Evolutionary conservation across 768 basidiomycete genomes (phyloP), one percentile per base, ranked within the genome.

Genomic region (Suillus americanus): DNA sequence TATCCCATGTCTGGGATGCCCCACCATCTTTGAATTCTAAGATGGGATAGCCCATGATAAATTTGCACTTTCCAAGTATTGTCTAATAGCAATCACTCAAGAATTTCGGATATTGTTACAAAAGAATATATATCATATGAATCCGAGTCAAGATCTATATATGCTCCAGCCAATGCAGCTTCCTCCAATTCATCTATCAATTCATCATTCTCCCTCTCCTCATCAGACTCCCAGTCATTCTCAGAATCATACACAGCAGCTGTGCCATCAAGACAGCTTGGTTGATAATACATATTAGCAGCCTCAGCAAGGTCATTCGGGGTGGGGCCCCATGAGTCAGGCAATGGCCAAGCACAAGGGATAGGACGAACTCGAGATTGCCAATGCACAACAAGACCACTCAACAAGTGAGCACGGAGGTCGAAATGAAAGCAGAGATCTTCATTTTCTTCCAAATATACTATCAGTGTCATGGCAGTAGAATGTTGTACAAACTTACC

Each of bases 401-500:
- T 46, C 46, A 46, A 46, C 0, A 46, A 46, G 46, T 0, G n/a
- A 46, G 46, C n/a, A 23, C 2, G 12, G 12, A 46, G 46, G 46
- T 46, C 12, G 0, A 46, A 46, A 23, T 46, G n/a, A 46, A 46
- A 46, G 4, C n/a, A 46, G 46, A 46, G 46, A 46, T 46, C 46
- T 46, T 23, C 12, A 3, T 46, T 46, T n/a, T n/a, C n/a, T n/a
- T n/a, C n/a, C n/a, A n/a, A n/a, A n/a, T n/a, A n/a, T n/a, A n/a
- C n/a, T 46, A 13, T 46, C 46, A 46, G 46, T 46, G n/a, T 45
- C 20, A 45, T 3, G 43, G 9, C 20, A 45, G 43, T 4, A 45
- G 43, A 45, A 45, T 45, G 43, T 23, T 46, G 0, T 46, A 13
- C n/a, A 46, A 46, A 46, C 54, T 59, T 50, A 67, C 65, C 66